Evolutionary conservation across 495 filamentous ascomycete species (phyloP).

Genomic region (Xylaria palmicola): DNA sequence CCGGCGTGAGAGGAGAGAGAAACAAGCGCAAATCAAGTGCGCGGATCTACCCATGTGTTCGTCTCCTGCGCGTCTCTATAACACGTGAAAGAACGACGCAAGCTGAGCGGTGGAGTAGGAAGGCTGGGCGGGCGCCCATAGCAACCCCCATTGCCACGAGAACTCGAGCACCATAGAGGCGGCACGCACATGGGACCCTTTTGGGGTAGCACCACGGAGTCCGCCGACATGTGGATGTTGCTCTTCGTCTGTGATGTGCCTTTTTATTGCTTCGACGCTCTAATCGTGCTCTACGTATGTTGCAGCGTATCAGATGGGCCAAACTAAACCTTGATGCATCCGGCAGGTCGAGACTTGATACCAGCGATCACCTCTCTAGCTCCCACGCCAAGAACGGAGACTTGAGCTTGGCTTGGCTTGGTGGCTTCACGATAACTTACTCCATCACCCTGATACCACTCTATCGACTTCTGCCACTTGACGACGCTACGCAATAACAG

Average conservation of each 20-base stretch:
- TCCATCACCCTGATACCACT: neutral
- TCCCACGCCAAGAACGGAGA: neutral
- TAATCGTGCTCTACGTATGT: no score
- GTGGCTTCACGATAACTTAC: neutral
- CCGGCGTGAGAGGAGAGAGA: neutral
- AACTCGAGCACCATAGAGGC: no score
- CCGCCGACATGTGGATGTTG: conserved; percentile 3
- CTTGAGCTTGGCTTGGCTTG: neutral
- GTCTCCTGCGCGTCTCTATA: neutral
- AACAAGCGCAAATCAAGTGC: neutral
- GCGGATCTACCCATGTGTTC: neutral
- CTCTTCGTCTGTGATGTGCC: no score
- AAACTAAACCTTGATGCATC: no score
- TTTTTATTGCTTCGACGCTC: no score
- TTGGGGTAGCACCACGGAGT: neutral
- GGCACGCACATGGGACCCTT: no score
- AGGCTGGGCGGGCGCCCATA: neutral
- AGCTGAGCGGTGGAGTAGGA: neutral
- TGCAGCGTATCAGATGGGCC: neutral
- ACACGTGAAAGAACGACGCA: neutral
- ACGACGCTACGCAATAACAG: neutral
- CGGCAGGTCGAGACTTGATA: neutral
- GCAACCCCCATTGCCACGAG: no score
- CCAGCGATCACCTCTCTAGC: neutral
- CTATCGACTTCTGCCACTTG: neutral